Conservation (phyloP, 2,329 filamentous ascomycete species). For the Microcera coccophila region DNA sequence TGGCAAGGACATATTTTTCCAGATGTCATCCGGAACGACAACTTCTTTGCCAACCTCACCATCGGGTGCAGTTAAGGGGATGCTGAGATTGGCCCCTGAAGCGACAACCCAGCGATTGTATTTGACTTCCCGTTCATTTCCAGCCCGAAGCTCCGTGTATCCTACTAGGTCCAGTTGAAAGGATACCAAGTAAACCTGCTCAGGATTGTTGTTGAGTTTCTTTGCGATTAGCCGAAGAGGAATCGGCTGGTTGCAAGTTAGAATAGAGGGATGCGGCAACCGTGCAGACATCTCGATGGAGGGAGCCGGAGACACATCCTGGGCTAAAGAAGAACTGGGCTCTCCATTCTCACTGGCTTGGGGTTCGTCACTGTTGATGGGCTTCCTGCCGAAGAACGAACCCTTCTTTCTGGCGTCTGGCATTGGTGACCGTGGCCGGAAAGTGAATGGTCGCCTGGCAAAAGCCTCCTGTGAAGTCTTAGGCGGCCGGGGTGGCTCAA, state of each 20-base stretch:
- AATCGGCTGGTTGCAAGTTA: conserved; percentile 84
- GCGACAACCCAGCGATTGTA: conserved; percentile 71
- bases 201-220: conserved; percentile 65
- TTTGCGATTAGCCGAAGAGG: conserved; percentile 77
- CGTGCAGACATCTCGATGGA: conserved; percentile 74
- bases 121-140: conserved; percentile 69
- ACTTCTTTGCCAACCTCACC: conserved; percentile 62
- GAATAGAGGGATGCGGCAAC: conserved; percentile 78
- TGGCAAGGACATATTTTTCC: conserved; percentile 69
- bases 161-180: conserved; percentile 80
- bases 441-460: conserved; percentile 66
- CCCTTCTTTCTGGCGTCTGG: conserved; percentile 48
- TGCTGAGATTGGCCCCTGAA: conserved; percentile 65
- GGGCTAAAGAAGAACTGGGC: conserved; percentile 17
- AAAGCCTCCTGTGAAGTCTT: conserved; percentile 73
- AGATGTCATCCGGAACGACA: conserved; percentile 65
- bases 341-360: conserved; percentile 20
- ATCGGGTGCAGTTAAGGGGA: conserved; percentile 60
- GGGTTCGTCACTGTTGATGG: conserved; percentile 16
- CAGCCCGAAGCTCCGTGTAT: conserved; percentile 73
- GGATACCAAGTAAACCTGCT: conserved; percentile 70
- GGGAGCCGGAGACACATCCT: conserved; percentile 43
- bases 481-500: conserved; percentile 76
- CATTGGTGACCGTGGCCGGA: conserved; percentile 41
- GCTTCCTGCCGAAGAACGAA: conserved; percentile 52